Base-by-base conservation (phyloP, 2,329 filamentous ascomycete genomes). In the Zymoseptoria tritici region DNA sequence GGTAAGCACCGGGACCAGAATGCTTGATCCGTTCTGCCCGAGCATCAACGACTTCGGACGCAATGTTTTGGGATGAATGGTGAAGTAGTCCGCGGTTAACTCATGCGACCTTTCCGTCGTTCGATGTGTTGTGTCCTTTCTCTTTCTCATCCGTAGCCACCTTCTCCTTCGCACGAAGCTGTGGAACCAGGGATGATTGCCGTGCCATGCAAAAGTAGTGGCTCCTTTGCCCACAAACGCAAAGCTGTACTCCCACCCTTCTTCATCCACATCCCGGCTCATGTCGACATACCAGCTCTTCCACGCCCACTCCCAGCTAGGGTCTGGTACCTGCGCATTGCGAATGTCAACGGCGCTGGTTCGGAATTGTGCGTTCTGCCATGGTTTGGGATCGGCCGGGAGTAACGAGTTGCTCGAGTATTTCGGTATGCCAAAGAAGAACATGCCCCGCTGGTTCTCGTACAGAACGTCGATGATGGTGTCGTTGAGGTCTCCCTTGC, bases 191-290 rank as follows among this genome's bases (percentile, higher is more conserved):
- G 85, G 88, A 71, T 88, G 85, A 19, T 89, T 89, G 2, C 87
- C 87, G 74, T 99, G 94, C 94, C 94, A 99, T 7, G 75, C 72
- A 59, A 76, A 64, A 22, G 64, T 63, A 9, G 62, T 55, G 54
- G 69, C 69, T 80, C 79, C 62, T 29, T 74, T 73, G 46, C 73
- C 71, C 2, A 65, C 63, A 71, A 97, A 99, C 65, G 89, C 87
- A 72, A 97, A 91, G 16, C 90, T 94, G 75, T 99, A 99, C 72
- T 96, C 88, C 94, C 94, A 99, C 3, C 94, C 94, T 63, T 93
- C 89, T 63, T 93, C 88, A 69, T 97, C 94, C 9, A 89, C 85
- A 60, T 88, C 87, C 2, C 88, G 83, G n/a, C 78, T 93, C 90
- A 82, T 90, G 78, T 88, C 85, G 29, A 87, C 85, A 71, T 87